Percentiles rank a stretch among this genome's conserved stretches.
Conservation (phyloP, 768 basidiomycete species). For the Panaeolus cyanescens region DNA sequence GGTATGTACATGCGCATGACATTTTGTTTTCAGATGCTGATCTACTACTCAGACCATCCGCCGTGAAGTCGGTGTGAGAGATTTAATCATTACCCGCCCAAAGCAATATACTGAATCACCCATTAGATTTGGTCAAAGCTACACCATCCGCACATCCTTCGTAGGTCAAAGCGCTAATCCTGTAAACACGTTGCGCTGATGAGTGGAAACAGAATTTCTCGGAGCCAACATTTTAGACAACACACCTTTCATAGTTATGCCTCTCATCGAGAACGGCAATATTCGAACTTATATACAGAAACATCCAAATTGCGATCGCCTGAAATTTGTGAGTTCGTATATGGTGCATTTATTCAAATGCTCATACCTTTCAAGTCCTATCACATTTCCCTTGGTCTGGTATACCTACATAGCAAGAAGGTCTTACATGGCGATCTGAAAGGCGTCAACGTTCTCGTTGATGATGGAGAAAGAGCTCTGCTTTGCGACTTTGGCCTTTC, state of each 20-base stretch:
- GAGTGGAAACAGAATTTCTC: constrained; percentile 18
- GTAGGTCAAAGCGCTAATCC: constrained; percentile 8
- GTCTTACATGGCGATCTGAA: constrained; percentile 32
- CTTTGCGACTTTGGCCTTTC: constrained; percentile 29
- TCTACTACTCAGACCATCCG: constrained; percentile 10
- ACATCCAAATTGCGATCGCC: constrained; percentile 18
- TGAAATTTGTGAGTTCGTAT: constrained; percentile 16
- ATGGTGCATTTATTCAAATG: not conserved
- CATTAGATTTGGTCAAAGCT: constrained; percentile 19
- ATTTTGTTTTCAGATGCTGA: not conserved
- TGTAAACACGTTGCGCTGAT: not conserved
- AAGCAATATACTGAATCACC: no score
- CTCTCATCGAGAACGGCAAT: constrained; percentile 22
- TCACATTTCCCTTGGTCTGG: constrained; percentile 22
- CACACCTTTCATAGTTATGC: constrained; percentile 27
- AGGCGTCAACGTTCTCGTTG: constrained; percentile 26
- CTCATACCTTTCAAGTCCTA: constrained; percentile 15
- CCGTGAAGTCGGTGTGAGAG: constrained; percentile 12
- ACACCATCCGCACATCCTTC: constrained; percentile 23
- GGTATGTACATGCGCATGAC: constrained; percentile 5
- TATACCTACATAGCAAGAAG: constrained; percentile 23
- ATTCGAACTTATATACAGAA: constrained; percentile 15
- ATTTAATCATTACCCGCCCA: not conserved
- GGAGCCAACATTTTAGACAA: constrained; percentile 26
- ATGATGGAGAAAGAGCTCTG: constrained; percentile 20